Evolutionary conservation across 352 stramenopile species (phyloP), one percentile per base, ranked within the genome.

Genomic region (Globisporangium cylindrosporum): DNA sequence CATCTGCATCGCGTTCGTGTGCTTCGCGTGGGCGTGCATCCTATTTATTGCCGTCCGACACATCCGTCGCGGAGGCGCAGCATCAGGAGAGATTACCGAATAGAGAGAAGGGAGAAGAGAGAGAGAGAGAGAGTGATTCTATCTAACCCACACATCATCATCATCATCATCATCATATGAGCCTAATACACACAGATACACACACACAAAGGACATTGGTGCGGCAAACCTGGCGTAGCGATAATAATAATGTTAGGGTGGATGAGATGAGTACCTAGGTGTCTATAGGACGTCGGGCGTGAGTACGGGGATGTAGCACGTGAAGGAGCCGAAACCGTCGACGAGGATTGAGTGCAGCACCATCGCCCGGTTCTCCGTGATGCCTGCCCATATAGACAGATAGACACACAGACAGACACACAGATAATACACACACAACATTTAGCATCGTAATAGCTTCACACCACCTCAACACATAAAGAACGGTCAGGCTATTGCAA

Each of bases 251-350:
- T 68, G 12, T 55, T 62, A 62, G 22, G 6, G 18, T 12, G 24
- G 15, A 8, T 22, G 12, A 2, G 22, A 8, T 7, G 29, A 20
- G 38, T 46, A 29, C 8, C 25, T 24, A 7, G 24, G 7, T 27
- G 25, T 18, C 57, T 70, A 78, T 14, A 76, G 63, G 53, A 76
- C 68, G 72, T 90, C 84, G 12, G 82, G 84, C 10, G 84, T 89
- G 53, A 92, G 79, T 22, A 92, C 84, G 7, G 87, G 87, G 32
- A 93, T 75, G 64, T 95, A 95, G 72, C 87, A 93, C 59, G 87
- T 95, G 68, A 95, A 82, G 5, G 87, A 93, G 4, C 87, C 87
- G 57, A 93, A 93, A 55, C 71, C 77, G 62, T 93, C 84, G 27
- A 86, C 67, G 8, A 95, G 72, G 71, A 95, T 91, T 8, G 81